Conservation (phyloP, 2,329 filamentous ascomycete species). For the Pseudofabraea citricarpa region DNA sequence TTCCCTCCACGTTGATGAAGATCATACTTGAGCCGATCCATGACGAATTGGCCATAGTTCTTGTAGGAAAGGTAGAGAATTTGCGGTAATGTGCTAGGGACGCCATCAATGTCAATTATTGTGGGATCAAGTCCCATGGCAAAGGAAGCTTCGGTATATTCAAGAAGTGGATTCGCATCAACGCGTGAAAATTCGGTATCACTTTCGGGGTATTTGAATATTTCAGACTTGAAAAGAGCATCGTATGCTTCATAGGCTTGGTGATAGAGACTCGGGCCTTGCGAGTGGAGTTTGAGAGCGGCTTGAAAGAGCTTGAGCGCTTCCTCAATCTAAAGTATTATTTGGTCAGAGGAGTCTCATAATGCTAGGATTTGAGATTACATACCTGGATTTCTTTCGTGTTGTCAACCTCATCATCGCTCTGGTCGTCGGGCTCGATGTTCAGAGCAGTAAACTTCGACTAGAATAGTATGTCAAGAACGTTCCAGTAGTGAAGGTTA, state of each 20-base stretch:
- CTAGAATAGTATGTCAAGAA: conserved; percentile 4
- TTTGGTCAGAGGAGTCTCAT: no score
- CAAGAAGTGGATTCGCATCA: conserved; percentile 47
- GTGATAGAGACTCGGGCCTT: conserved; percentile 70
- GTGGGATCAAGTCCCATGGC: conserved; percentile 48
- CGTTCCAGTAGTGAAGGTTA: neutral
- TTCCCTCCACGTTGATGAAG: conserved; percentile 31
- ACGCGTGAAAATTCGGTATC: conserved; percentile 77
- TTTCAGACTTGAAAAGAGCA: conserved; percentile 82
- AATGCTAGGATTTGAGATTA: no score
- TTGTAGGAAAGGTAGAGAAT: conserved; percentile 93
- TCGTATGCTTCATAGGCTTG: conserved; percentile 79
- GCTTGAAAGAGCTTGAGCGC: conserved; percentile 90
- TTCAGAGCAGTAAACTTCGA: conserved; percentile 83
- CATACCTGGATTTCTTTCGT: conserved; percentile 82
- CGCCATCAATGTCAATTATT: conserved; percentile 64
- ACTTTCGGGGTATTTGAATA: conserved; percentile 88
- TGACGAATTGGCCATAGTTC: conserved; percentile 85
- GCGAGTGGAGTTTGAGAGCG: conserved; percentile 85
- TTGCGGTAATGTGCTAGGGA: conserved; percentile 77
- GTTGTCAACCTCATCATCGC: conserved; percentile 88
- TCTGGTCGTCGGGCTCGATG: conserved; percentile 84
- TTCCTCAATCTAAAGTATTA: conserved; percentile 83
- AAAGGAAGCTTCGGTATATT: conserved; percentile 43
- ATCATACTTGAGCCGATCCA: conserved; percentile 66